Conservation (phyloP, 2,329 filamentous ascomycete genomes). For the Epichloe sibirici region DNA sequence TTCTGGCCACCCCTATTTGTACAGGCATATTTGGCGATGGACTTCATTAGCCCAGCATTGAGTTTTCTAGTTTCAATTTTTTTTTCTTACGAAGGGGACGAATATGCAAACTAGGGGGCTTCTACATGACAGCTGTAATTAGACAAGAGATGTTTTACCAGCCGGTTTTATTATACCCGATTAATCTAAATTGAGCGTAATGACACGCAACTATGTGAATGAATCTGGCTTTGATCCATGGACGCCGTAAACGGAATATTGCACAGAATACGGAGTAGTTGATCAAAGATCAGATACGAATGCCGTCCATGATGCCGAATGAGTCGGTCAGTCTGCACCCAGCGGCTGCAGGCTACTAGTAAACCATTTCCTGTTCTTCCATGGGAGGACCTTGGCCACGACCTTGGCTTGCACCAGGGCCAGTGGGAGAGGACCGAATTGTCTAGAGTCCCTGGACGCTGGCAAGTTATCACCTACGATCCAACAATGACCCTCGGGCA, state of each 20-base stretch:
- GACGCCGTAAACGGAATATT: background rate
- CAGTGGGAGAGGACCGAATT: slow-evolving; percentile 77
- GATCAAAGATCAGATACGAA: too few relatives aligned
- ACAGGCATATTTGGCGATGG: slow-evolving; percentile 23
- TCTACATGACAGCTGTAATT: slow-evolving; percentile 21
- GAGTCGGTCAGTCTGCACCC: slow-evolving; percentile 6
- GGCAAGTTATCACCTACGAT: slow-evolving; percentile 78
- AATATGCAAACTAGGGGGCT: slow-evolving; percentile 7
- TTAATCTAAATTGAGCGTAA: slow-evolving; percentile 3
- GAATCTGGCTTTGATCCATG: background rate
- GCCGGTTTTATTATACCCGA: slow-evolving; percentile 14
- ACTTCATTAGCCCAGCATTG: slow-evolving; percentile 13
- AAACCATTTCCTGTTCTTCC: slow-evolving; percentile 38
- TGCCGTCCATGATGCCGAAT: background rate
- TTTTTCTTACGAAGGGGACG: slow-evolving; percentile 3
- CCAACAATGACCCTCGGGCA: slow-evolving; percentile 88
- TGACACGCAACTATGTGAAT: background rate
- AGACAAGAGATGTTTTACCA: slow-evolving; percentile 16
- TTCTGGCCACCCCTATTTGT: slow-evolving; percentile 12
- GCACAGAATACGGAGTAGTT: background rate
- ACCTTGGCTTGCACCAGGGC: slow-evolving; percentile 77
- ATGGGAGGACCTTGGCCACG: slow-evolving; percentile 47
- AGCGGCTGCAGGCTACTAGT: slow-evolving; percentile 28
- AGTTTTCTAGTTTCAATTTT: slow-evolving; percentile 9
- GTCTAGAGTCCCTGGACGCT: slow-evolving; percentile 73